A percentile compares a stretch with the other conserved stretches of the same genome.
phyloP scores from a whole-genome alignment of 176 grass and related monocot species.

The Thinopyrum elongatum region DNA sequence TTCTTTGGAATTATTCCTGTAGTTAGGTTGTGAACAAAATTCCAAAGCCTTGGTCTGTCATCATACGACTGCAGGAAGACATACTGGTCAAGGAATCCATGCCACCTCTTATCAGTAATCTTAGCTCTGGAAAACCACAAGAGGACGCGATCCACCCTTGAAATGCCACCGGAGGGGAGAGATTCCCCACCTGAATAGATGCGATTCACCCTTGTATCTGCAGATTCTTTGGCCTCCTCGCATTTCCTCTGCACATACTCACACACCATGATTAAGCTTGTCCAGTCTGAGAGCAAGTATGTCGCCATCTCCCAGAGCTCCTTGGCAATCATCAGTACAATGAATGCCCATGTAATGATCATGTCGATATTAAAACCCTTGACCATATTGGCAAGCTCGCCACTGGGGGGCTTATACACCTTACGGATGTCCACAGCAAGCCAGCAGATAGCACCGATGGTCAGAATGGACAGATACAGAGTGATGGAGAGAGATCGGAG shows the following conservation, averaged over 20 bases:
- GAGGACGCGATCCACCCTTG: neutral
- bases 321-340: neutral
- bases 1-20: neutral
- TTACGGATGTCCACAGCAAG: neutral
- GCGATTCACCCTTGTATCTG: neutral
- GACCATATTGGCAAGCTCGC: neutral
- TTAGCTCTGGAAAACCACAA: neutral
- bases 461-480: neutral
- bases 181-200: neutral
- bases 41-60: neutral
- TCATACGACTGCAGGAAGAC: neutral
- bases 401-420: neutral
- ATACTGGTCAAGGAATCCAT: neutral
- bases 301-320: slow-evolving; percentile 18
- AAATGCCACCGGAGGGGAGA: too few species aligned
- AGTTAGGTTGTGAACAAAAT: neutral
- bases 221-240: neutral
- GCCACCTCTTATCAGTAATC: neutral
- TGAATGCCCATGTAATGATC: slow-evolving; percentile 14
- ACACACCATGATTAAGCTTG: neutral
- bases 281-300: slow-evolving; percentile 14
- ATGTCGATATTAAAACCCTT: neutral
- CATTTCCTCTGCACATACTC: neutral
- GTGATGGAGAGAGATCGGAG: neutral
- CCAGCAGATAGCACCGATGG: neutral